A percentile compares a stretch with the other conserved stretches of the same genome.
phyloP scores from a whole-genome alignment of 2,329 filamentous ascomycete genomes.

The Colletotrichum sp. region DNA sequence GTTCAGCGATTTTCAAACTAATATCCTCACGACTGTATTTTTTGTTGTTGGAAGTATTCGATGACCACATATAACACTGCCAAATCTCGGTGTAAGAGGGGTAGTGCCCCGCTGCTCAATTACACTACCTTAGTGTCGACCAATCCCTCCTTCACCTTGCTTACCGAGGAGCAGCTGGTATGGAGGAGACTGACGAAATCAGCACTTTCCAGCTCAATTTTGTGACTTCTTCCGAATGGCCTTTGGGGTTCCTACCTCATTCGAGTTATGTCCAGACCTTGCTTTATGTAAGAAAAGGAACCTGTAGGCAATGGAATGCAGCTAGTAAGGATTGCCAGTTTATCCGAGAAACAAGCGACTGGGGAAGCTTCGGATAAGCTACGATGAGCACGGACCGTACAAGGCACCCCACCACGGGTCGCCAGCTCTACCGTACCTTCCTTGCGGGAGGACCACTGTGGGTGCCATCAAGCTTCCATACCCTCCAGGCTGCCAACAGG shows the following conservation, averaged over 20 bases:
- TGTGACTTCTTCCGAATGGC: not conserved
- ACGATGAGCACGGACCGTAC: not conserved
- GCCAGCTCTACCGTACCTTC: not conserved
- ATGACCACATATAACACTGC: not conserved
- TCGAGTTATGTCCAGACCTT: not conserved
- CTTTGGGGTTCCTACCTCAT: not conserved
- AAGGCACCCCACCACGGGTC: not conserved
- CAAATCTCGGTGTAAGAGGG: not conserved
- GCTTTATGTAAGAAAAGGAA: not conserved
- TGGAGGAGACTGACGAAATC: not conserved
- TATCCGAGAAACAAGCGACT: constrained; percentile 2
- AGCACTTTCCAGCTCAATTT: not conserved
- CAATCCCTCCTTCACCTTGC: not conserved
- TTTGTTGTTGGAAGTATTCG: not conserved
- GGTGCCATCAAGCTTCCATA: not conserved
- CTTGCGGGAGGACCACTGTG: not conserved
- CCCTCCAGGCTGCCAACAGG: not conserved
- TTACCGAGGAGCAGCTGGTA: not conserved
- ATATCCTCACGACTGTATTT: not conserved
- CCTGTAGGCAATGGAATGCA: not conserved
- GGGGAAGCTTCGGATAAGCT: not conserved
- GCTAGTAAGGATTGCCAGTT: not conserved
- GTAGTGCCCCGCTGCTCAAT: not conserved
- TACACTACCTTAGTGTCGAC: not conserved
- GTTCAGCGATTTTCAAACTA: not conserved